phyloP scores from a whole-genome alignment of 495 filamentous ascomycete species.

The Daldinia vernicosa region DNA sequence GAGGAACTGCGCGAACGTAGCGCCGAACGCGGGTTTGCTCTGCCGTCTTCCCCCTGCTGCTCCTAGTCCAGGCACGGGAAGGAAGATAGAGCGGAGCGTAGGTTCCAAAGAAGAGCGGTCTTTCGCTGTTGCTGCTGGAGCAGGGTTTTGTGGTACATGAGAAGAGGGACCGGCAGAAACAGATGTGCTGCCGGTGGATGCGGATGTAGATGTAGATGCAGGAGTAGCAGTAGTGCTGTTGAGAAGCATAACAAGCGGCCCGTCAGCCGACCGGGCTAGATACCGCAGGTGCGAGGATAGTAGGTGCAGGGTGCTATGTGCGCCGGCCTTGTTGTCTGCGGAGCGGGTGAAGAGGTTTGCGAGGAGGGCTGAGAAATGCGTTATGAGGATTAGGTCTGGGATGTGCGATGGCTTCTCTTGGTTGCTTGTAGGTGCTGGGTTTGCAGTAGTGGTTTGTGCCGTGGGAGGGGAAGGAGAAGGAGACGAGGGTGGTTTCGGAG shows the following conservation, averaged over 20 bases:
- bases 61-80: background rate
- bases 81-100: conserved; percentile 54
- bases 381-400: conserved; percentile 55
- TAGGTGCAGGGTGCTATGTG: conserved; percentile 47
- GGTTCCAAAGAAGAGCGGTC: conserved; percentile 27
- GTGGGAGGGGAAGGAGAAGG: background rate
- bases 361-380: conserved; percentile 53
- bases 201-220: background rate
- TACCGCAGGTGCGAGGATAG: conserved; percentile 49
- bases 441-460: background rate
- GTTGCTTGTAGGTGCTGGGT: background rate
- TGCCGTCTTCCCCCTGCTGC: background rate
- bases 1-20: conserved; percentile 54
- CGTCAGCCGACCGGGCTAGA: conserved; percentile 40
- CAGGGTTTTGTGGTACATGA: background rate
- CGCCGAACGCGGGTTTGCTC: conserved; percentile 56
- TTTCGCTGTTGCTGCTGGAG: background rate
- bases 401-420: conserved; percentile 6
- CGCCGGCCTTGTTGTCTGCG: conserved; percentile 43
- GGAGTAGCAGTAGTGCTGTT: conserved; percentile 49
- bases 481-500: background rate
- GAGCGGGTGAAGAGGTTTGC: conserved; percentile 52
- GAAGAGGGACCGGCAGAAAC: background rate
- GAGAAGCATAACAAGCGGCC: conserved; percentile 53
- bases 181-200: background rate